Conservation (phyloP, 306 rosid genomes). For the Senna tora region DNA sequence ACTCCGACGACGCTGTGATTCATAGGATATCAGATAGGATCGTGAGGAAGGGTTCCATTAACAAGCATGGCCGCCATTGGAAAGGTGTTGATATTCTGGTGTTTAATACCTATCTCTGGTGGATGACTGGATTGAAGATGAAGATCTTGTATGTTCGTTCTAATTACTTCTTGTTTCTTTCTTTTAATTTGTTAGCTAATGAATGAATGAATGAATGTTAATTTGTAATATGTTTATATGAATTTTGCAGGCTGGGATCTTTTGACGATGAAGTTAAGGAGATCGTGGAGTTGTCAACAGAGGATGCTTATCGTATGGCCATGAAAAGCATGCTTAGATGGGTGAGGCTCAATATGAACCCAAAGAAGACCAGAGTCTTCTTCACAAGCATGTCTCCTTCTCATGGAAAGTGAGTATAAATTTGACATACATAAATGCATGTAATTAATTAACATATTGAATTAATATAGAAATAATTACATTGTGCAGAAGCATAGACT, state of each 20-base stretch:
- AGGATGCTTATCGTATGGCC: slow-evolving; percentile 92
- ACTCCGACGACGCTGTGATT: slow-evolving; percentile 72
- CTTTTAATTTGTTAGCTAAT: no score
- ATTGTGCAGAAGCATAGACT: slow-evolving; percentile 72
- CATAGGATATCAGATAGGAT: slow-evolving; percentile 85
- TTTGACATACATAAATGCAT: no score
- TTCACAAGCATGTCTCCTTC: slow-evolving; percentile 99
- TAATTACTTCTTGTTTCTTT: no score
- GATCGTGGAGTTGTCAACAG: slow-evolving; percentile 69
- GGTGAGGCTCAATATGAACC: slow-evolving; percentile 86
- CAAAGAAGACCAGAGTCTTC: slow-evolving; percentile 85
- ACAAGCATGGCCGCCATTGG: slow-evolving; percentile 86
- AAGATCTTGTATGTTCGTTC: slow-evolving; percentile 59
- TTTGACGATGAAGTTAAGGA: slow-evolving; percentile 82
- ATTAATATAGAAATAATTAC: no score
- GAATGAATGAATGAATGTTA: no score
- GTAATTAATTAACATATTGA: no score
- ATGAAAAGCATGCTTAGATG: slow-evolving; percentile 95
- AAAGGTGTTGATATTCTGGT: slow-evolving; percentile 85
- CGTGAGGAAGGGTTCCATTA: slow-evolving; percentile 88
- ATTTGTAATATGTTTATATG: no score
- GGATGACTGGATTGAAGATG: slow-evolving; percentile 93
- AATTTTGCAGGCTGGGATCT: slow-evolving; percentile 67
- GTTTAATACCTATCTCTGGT: slow-evolving; percentile 94
- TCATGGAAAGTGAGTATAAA: slow-evolving; percentile 67